A percentile compares a stretch with the other conserved stretches of the same genome.
Conservation (phyloP, 73 alveolate genomes). For the Paramecium sonneborni region DNA sequence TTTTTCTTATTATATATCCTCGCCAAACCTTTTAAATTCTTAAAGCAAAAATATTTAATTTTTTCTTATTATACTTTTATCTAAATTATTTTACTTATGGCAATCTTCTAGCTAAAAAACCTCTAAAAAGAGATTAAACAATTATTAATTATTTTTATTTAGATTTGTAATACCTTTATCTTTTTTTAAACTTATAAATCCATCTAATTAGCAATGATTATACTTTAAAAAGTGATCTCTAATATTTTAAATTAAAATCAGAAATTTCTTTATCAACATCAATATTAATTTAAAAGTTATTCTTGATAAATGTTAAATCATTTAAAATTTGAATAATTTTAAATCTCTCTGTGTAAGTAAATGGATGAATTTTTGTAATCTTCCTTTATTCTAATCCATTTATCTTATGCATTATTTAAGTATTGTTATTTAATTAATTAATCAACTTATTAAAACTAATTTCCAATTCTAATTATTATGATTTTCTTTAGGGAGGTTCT, state of each 20-base stretch:
- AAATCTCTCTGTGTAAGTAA: not conserved
- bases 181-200: constrained; percentile 17
- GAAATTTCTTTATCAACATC: not conserved
- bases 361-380: constrained; percentile 9
- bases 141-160: not conserved
- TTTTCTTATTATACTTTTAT: not conserved
- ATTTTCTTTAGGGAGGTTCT: not conserved
- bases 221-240: not conserved
- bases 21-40: not conserved
- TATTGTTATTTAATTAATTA: not conserved
- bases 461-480: not conserved
- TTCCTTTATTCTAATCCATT: not conserved
- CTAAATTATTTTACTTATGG: not conserved
- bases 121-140: not conserved
- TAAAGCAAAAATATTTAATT: not conserved
- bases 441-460: not conserved
- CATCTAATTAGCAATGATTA: not conserved
- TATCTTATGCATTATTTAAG: not conserved
- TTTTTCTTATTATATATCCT: constrained; percentile 3
- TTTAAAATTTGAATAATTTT: not conserved
- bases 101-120: not conserved
- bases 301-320: not conserved
- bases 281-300: not conserved
- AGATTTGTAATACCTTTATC: not conserved
- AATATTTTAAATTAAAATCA: not conserved